Percentiles rank a stretch among this genome's conserved stretches.
These are phyloP conservation scores for Decorospora gaudefroyi DNA, from an alignment of 2,329 filamentous ascomycete species.

Conservation along the genomic window DNA sequence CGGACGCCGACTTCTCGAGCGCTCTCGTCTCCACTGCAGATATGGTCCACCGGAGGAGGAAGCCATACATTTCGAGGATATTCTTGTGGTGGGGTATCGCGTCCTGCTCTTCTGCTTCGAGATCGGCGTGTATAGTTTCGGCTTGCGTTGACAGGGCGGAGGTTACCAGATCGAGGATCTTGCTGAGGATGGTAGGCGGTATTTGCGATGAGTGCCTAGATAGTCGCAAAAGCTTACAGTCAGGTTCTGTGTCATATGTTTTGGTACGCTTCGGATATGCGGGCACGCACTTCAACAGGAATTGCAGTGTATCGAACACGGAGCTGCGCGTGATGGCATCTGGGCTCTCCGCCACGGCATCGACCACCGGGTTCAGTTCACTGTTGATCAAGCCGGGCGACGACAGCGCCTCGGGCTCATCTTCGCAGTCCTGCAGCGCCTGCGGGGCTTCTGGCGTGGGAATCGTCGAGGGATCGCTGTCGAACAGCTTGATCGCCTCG, in stretches of 20 bases:
- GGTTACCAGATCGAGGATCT: slow-evolving; percentile 87
- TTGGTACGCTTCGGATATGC: slow-evolving; percentile 51
- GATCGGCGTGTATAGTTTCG: slow-evolving; percentile 80
- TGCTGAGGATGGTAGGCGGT: slow-evolving; percentile 81
- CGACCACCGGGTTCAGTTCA: slow-evolving; percentile 87
- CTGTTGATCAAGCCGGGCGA: slow-evolving; percentile 75
- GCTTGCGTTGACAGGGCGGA: slow-evolving; percentile 85
- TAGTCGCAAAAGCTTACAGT: slow-evolving; percentile 66
- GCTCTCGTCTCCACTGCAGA: slow-evolving; percentile 93
- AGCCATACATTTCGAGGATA: slow-evolving; percentile 90
- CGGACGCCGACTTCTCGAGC: slow-evolving; percentile 80
- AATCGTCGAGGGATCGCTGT: slow-evolving; percentile 86
- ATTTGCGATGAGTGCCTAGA: slow-evolving; percentile 81
- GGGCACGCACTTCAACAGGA: slow-evolving; percentile 89
- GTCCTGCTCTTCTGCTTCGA: slow-evolving; percentile 85
- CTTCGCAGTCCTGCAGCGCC: slow-evolving; percentile 86
- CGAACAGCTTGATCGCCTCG: slow-evolving; percentile 92
- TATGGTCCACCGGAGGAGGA: slow-evolving; percentile 92
- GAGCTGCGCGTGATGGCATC: slow-evolving; percentile 80
- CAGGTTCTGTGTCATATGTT: slow-evolving; percentile 49
- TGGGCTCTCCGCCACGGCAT: slow-evolving; percentile 87
- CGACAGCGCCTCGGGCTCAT: slow-evolving; percentile 82
- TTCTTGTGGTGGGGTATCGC: slow-evolving; percentile 84
- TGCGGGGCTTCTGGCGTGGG: slow-evolving; percentile 83
- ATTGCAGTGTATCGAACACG: slow-evolving; percentile 90